Evolutionary conservation across 2,329 filamentous ascomycete genomes (phyloP), one percentile per base, ranked within the genome.

Genomic region (Cladosporium sp.): DNA sequence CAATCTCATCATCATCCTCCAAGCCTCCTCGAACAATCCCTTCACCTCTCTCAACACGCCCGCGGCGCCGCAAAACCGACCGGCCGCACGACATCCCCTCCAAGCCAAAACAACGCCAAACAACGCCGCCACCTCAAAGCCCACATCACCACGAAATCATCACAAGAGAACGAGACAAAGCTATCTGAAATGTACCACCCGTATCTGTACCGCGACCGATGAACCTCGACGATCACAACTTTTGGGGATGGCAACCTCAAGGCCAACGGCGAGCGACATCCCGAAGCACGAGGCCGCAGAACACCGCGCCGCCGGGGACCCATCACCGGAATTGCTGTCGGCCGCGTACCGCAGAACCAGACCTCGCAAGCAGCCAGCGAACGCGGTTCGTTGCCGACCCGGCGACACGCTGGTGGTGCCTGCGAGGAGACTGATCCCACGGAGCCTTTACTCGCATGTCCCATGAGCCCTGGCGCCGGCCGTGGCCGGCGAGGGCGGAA

Each of bases 131-230:
- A 11, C 34, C 10, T 9, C 34, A 9, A 7, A 9, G n/a, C 34
- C 4, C 10, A 38, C 35, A 38, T 9, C 35, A 38, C n/a, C 10
- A 38, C 10, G 8, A n/a, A 5, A 35, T 8, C 10, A 35, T 9
- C 34, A 35, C 34, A 35, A 38, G 16, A 38, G 35, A n/a, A 38
- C 3, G 9, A 28, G 22, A 37, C 34, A 37, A 18, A 16, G 22
- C 22, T 5, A 28, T 28, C 22, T 14, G 44, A 33, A 46, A 50
- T 84, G 80, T 84, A 69, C 72, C 74, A 72, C 80, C 80, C 79
- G 81, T 84, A 84, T 84, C 81, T 84, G 82, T 84, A 79, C 80
- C 79, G 73, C 71, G 72, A 77, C 72, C 74, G 71, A 76, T 74
- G 57, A 69, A 72, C 67, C 78, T 82, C 74, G 72, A 77, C 72